Percentiles rank a stretch among this genome's conserved stretches.
Evolutionary conservation across 805 yeast genomes (phyloP).

Genomic region (Metschnikowia drakensbergensis): DNA sequence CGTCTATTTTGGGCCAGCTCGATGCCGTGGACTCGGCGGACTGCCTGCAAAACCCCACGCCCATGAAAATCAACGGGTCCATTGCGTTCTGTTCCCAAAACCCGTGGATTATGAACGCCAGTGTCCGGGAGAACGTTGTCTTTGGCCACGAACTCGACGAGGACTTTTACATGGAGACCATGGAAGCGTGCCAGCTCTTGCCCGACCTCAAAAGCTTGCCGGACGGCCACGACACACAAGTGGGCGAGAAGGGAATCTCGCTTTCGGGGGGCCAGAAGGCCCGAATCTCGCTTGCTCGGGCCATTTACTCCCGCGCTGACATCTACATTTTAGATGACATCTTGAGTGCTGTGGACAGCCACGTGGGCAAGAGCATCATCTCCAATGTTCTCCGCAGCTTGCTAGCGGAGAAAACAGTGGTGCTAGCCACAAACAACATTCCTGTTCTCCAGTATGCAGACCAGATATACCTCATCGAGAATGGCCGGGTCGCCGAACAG

Average conservation of each 20-base stretch:
- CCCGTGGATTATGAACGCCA: conserved; percentile 41
- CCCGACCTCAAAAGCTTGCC: conserved; percentile 35
- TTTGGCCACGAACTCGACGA: conserved; percentile 34
- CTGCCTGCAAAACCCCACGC: conserved; percentile 5
- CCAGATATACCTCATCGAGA: conserved; percentile 13
- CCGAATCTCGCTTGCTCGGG: conserved; percentile 39
- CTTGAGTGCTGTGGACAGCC: conserved; percentile 43
- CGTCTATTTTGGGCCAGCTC: conserved; percentile 16
- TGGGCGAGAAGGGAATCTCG: conserved; percentile 44
- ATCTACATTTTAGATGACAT: conserved; percentile 39
- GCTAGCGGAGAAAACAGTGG: conserved; percentile 18
- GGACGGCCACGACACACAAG: conserved; percentile 40
- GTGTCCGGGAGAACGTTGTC: conserved; percentile 38
- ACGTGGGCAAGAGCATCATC: conserved; percentile 36
- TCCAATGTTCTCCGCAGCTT: conserved; percentile 32
- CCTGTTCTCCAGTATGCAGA: conserved; percentile 12
- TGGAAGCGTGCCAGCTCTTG: conserved; percentile 36
- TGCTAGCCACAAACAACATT: conserved; percentile 15
- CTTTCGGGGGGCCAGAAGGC: conserved; percentile 44
- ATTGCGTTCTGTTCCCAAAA: conserved; percentile 40
- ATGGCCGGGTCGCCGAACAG: conserved; percentile 11
- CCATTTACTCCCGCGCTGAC: conserved; percentile 40
- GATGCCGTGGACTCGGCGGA: conserved; percentile 12
- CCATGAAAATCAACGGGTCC: conserved; percentile 27
- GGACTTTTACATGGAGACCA: conserved; percentile 28